Base-by-base conservation (phyloP, 805 yeast genomes). In the Schwanniomyces occidentalis region DNA sequence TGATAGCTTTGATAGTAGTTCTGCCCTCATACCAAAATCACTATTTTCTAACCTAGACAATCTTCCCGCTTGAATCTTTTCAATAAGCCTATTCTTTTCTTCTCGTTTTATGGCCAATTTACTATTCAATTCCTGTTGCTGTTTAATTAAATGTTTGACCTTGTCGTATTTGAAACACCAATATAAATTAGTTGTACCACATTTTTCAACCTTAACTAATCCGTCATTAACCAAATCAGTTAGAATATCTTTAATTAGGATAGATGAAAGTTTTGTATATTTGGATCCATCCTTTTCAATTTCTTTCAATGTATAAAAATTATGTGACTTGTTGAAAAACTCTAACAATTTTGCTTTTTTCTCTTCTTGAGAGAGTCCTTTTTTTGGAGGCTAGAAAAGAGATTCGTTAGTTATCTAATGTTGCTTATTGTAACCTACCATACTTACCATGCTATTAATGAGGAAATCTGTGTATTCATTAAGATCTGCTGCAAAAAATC, bases 221-320 rank as follows among this genome's bases (percentile, higher is more conserved):
- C 63, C 70, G 34, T 77, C 83, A 42, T 75, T 80, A 7, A 74
- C 47, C 38, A 77, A 60, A 3, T 51, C 43, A 26, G 71, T 72
- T 7, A 77, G 44, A 2, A 76, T 42, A 7, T 73, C 79, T 45
- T 78, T 77, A 25, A 77, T 73, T 32, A 73, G 71, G 75, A 76
- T 75, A 0, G 76, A 49, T n/a, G 74, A 65, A 5, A 77, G 65
- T 0, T 78, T 78, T 0, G 69, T 63, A 26, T 50, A 54, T 30
- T 72, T 73, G 2, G 76, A 62, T 1, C 66, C 78, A 7, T 51
- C 42, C 4, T 66, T 51, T 48, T 77, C 82, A 8, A 77, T 43
- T 35, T 77, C 83, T 41, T 77, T 76, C 34, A 75, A 60, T 35
- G 59, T 69, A 42, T 70, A 75, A 35, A 73, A 62, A 0, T 61